phyloP scores from a whole-genome alignment of 116 monocot species.

The Posidonia oceanica region DNA sequence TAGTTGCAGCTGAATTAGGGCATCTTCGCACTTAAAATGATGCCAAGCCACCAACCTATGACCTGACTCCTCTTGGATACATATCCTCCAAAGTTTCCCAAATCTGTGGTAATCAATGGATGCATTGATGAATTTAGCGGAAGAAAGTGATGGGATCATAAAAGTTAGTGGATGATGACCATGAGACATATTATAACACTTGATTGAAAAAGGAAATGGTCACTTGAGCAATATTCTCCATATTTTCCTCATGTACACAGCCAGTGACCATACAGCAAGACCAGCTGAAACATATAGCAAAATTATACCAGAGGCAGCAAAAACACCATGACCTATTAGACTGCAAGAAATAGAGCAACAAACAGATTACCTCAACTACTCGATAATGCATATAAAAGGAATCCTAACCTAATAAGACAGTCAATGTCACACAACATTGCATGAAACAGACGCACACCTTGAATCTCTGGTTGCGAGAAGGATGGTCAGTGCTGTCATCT shows the following conservation, averaged over 20 bases:
- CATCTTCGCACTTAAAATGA: too few species aligned
- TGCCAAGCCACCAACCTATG: too few species aligned
- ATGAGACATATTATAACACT: background rate
- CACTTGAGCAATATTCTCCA: conserved; percentile 51
- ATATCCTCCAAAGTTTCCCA: too few species aligned
- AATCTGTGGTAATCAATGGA: too few species aligned
- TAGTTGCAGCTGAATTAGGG: too few species aligned
- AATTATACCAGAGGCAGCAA: conserved; percentile 36
- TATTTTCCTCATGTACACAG: conserved; percentile 59
- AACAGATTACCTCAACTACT: background rate
- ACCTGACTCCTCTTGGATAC: too few species aligned
- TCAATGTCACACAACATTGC: background rate
- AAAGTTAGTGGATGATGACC: too few species aligned
- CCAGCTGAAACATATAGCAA: conserved; percentile 56
- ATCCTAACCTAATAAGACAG: background rate
- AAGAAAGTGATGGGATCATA: too few species aligned
- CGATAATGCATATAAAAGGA: background rate
- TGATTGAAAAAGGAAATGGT: background rate
- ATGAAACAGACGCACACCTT: conserved; percentile 13
- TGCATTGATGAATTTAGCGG: too few species aligned
- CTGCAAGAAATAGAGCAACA: conserved; percentile 18
- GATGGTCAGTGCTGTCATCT: conserved; percentile 61
- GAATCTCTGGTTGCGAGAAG: conserved; percentile 51
- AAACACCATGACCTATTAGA: conserved; percentile 12
- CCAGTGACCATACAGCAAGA: conserved; percentile 58